Evolutionary conservation across 257 asterid genomes (phyloP).

Genomic region (Ligustrum vulgare): DNA sequence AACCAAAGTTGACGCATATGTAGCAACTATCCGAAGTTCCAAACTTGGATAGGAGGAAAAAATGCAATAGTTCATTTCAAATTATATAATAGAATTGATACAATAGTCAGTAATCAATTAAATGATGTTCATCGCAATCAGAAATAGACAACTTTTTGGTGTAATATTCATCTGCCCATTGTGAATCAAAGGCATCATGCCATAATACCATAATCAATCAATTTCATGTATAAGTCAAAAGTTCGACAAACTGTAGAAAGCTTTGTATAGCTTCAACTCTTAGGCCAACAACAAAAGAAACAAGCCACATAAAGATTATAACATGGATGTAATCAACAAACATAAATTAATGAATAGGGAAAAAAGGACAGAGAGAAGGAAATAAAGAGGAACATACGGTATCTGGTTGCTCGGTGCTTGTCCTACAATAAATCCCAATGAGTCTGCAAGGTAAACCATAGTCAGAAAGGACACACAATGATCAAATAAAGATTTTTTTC

Average conservation of each 20-base stretch:
- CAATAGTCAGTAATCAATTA: not conserved
- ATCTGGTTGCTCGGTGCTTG: constrained; percentile 53
- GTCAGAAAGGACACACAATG: constrained; percentile 15
- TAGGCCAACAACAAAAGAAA: not conserved
- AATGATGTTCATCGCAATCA: too few relatives aligned
- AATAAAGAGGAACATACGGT: constrained; percentile 44
- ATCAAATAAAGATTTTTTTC: not conserved
- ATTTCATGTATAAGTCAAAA: not conserved
- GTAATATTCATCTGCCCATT: too few relatives aligned
- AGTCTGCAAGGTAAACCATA: constrained; percentile 38
- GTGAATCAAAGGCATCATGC: too few relatives aligned
- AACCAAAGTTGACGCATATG: not conserved
- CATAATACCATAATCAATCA: not conserved
- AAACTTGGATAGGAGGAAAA: not conserved
- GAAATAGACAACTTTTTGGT: too few relatives aligned
- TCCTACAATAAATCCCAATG: constrained; percentile 58
- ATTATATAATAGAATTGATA: too few relatives aligned
- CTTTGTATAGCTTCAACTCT: not conserved
- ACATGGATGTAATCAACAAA: not conserved
- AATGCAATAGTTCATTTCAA: not conserved
- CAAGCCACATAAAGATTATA: not conserved
- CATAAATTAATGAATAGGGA: not conserved
- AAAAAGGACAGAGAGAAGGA: constrained; percentile 6
- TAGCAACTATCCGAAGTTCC: not conserved
- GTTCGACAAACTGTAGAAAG: not conserved